Evolutionary conservation across 2,329 filamentous ascomycete species (phyloP), one percentile per base, ranked within the genome.

Genomic region (Phyllosticta citriasiana): DNA sequence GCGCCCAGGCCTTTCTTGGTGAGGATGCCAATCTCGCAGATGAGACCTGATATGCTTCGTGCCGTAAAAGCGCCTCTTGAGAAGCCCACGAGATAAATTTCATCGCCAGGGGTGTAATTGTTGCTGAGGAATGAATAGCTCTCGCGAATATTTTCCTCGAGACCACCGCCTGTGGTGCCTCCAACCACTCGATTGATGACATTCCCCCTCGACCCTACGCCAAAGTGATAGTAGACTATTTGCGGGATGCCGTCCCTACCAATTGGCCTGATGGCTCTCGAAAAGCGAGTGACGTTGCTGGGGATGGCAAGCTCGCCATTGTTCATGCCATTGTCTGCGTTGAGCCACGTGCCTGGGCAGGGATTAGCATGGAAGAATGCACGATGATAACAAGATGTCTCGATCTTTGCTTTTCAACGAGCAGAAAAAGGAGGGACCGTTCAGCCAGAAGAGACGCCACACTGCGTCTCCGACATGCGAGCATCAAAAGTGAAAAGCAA

Each of bases 61-160:
- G 66, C 68, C 1, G 81, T 85, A 65, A 84, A 85, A 4, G 82
- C 82, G 2, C 82, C 82, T 16, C 82, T 77, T 0, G 81, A 84
- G 73, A 82, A 85, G 2, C 82, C 82, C 58, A 65, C 56, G 56
- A 55, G 82, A 71, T 54, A 84, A 82, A 64, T 84, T 80, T 55
- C 57, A 63, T 85, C 82, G 3, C 81, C 81, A 59, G 74, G 74
- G 57, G 78, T 76, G 66, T 85, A 86, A 70, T 86, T 87, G 65
- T 81, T 79, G 61, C 82, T 84, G 2, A 86, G 73, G 67, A 85
- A 87, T 2, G 80, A 77, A 66, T 87, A 87, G 1, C 82, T 81
- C 68, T 86, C 84, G 12, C 83, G 79, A 58, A 87, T 79, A 61
- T 87, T 73, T 62, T 72, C 72, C 16, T 67, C 68, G 6, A 76